Base-by-base conservation (phyloP, 306 rosid genomes). In the Lupinus albus region DNA sequence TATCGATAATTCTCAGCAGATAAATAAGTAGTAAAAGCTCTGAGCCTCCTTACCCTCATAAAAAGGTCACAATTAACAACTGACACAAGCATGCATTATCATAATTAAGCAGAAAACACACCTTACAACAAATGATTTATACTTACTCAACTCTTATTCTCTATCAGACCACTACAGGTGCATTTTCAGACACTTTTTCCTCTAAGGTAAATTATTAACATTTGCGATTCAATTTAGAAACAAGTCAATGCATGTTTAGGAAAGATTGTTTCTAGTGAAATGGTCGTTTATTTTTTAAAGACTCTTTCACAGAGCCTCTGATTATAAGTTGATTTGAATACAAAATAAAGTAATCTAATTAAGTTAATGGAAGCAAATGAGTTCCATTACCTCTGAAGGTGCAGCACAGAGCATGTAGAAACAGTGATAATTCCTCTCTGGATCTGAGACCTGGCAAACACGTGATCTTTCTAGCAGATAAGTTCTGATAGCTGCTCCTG, bases 341-440 rank as follows among this genome's bases (percentile, higher is more conserved):
- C n/a, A n/a, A n/a, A n/a, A n/a, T n/a, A n/a, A n/a, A n/a, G n/a
- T n/a, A n/a, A n/a, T n/a, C n/a, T n/a, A n/a, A n/a, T n/a, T n/a
- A n/a, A n/a, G n/a, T n/a, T n/a, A n/a, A n/a, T n/a, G n/a, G n/a
- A n/a, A n/a, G n/a, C n/a, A n/a, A n/a, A n/a, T 44, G 10, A 44
- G 63, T 11, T 18, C 56, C 59, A 75, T 61, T 89, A 89, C 96
- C 96, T 85, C 88, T 7, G 74, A 86, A 44, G 94, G 88, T 46
- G 85, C 94, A 62, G 91, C 83, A 71, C 96, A 89, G 75, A 89
- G 94, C 96, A 89, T 89, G 85, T 89, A 89, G 85, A 89, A 89
- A 83, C 96, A 89, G 66, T 89, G 96, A 79, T 89, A 89, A 67
- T 89, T 89, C 82, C 96, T 83, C 82, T 89, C 95, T 15, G 95